Evolutionary conservation across 345 rosid species (phyloP).

Genomic region (Eucalyptus microcorys): DNA sequence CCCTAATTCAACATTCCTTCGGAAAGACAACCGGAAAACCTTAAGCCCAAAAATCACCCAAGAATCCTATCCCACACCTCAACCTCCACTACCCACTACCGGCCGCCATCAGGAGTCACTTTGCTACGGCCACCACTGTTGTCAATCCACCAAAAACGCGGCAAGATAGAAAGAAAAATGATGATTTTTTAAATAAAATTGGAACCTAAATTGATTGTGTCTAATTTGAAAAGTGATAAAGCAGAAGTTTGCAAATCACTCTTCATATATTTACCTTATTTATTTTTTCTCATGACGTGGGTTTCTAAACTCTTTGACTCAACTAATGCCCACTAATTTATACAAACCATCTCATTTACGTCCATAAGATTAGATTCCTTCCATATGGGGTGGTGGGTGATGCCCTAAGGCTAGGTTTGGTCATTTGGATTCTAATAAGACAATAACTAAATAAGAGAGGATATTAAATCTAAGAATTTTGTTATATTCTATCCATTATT

Average conservation of each 20-base stretch:
- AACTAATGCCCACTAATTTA: background rate
- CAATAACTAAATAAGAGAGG: too few relatives aligned
- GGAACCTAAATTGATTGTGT: background rate
- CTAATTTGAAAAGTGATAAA: background rate
- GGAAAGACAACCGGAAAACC: background rate
- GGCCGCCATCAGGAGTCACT: background rate
- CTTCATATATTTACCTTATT: background rate
- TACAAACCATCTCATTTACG: background rate
- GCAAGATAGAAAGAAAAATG: background rate
- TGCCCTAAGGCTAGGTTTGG: background rate
- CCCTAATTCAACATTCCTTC: background rate
- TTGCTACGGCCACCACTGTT: background rate
- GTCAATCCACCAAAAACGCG: background rate
- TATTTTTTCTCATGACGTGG: background rate
- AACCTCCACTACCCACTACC: background rate
- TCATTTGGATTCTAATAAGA: too few relatives aligned
- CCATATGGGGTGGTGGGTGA: background rate
- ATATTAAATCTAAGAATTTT: too few relatives aligned
- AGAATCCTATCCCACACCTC: background rate
- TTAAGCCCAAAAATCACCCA: background rate
- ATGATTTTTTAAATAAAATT: background rate
- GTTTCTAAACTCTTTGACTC: background rate
- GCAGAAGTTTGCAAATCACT: background rate
- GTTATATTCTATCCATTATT: too few relatives aligned
- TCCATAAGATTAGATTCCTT: background rate